Evolutionary conservation across 805 yeast genomes (phyloP).

Genomic region (Osmozyma mogii): DNA sequence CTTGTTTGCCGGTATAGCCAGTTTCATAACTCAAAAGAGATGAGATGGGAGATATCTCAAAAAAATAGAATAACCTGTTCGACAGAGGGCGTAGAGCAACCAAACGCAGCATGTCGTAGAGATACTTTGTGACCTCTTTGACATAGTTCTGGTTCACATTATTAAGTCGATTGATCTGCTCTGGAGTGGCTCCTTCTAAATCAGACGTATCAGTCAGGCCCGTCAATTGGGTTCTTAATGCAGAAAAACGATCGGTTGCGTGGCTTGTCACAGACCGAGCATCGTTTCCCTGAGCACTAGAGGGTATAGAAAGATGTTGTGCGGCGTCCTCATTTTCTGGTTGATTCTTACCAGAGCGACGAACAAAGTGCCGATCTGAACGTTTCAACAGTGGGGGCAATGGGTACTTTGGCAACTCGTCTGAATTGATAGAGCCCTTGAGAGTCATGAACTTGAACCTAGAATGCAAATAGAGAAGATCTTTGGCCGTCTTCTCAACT

Average conservation of each 20-base stretch:
- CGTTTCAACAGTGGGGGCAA: conserved; percentile 28
- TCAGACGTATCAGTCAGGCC: conserved; percentile 16
- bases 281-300: conserved; percentile 2
- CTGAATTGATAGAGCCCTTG: conserved; percentile 16
- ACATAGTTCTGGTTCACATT: conserved; percentile 31
- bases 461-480: conserved; percentile 64
- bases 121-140: conserved; percentile 54
- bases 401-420: conserved; percentile 40
- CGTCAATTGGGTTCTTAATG: conserved; percentile 24
- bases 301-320: neutral
- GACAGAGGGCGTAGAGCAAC: conserved; percentile 73
- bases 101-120: conserved; percentile 50
- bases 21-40: conserved; percentile 75
- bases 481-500: conserved; percentile 63
- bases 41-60: conserved; percentile 85
- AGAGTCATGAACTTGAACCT: conserved; percentile 42
- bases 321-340: neutral
- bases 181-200: conserved; percentile 22
- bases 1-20: conserved; percentile 83
- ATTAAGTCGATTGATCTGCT: conserved; percentile 17
- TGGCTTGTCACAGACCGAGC: too few species aligned
- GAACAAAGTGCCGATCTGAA: conserved; percentile 1
- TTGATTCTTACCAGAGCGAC: neutral
- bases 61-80: conserved; percentile 73
- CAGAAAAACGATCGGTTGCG: conserved; percentile 21